Percentiles rank a stretch among this genome's conserved stretches.
These are phyloP conservation scores for Metschnikowia lochheadii DNA, from an alignment of 805 yeast species.

Conservation along the genomic window DNA sequence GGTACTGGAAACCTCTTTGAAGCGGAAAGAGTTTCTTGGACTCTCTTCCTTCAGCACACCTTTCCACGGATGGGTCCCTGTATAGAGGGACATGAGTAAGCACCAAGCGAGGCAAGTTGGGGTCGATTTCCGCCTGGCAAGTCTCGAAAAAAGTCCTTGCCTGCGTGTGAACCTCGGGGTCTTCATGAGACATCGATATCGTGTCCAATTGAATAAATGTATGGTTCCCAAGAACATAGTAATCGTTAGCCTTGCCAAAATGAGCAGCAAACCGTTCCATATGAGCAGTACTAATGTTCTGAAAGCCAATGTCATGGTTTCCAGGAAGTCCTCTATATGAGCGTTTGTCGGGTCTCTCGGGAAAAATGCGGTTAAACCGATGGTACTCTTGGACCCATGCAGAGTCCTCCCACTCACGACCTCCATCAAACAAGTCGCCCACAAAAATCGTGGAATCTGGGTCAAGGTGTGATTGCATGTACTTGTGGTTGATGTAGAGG, in stretches of 20 bases:
- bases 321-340: constrained; percentile 60
- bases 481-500: constrained; percentile 68
- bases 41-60: constrained; percentile 80
- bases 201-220: constrained; percentile 74
- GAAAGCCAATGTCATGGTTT: constrained; percentile 96
- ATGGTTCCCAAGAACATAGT: constrained; percentile 61
- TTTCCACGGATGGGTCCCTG: constrained; percentile 56
- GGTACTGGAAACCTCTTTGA: constrained; percentile 77
- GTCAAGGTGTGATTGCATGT: constrained; percentile 50
- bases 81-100: constrained; percentile 86
- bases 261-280: constrained; percentile 59
- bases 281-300: constrained; percentile 57
- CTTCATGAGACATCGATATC: constrained; percentile 66
- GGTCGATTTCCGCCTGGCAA: constrained; percentile 22
- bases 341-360: constrained; percentile 43
- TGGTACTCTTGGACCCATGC: constrained; percentile 66
- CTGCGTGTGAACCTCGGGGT: constrained; percentile 41
- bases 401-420: constrained; percentile 75
- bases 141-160: constrained; percentile 51
- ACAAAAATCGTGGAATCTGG: constrained; percentile 78
- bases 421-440: constrained; percentile 95
- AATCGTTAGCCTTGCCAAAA: constrained; percentile 70
- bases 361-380: constrained; percentile 67
- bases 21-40: constrained; percentile 61
- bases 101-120: constrained; percentile 56